Conservation (phyloP, 805 yeast genomes). For the Ogataea chonburiensis region DNA sequence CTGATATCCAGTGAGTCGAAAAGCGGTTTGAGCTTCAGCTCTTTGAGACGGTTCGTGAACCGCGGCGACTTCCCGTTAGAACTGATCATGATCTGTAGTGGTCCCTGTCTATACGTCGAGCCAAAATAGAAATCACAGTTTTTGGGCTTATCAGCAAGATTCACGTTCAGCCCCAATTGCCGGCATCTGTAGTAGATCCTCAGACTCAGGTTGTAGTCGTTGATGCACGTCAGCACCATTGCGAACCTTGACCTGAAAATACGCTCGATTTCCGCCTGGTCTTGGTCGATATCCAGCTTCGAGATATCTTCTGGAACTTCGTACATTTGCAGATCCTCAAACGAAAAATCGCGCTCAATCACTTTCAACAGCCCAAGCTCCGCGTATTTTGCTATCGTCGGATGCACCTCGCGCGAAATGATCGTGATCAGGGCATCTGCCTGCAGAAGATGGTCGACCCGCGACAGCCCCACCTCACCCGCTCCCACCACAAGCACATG, state of each 20-base stretch:
- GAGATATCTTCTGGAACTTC: constrained; percentile 27
- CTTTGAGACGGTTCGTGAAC: constrained; percentile 60
- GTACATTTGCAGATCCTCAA: constrained; percentile 51
- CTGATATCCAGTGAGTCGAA: constrained; percentile 44
- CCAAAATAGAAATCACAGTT: constrained; percentile 87
- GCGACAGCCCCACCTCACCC: constrained; percentile 71
- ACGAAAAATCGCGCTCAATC: constrained; percentile 43
- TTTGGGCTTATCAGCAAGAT: constrained; percentile 83
- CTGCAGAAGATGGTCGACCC: constrained; percentile 62
- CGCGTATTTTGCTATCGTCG: constrained; percentile 35
- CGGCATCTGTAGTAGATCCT: constrained; percentile 53
- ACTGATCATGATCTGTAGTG: constrained; percentile 75
- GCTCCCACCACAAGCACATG: constrained; percentile 77
- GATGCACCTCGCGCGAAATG: constrained; percentile 45
- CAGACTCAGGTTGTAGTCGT: constrained; percentile 60
- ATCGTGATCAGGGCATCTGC: constrained; percentile 74
- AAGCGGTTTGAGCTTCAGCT: constrained; percentile 47
- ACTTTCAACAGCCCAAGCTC: constrained; percentile 43
- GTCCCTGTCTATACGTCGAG: constrained; percentile 68
- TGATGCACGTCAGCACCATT: constrained; percentile 71
- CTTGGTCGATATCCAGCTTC: constrained; percentile 29
- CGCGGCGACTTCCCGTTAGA: constrained; percentile 84
- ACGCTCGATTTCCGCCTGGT: constrained; percentile 34
- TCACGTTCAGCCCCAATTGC: constrained; percentile 54
- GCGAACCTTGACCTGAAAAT: constrained; percentile 49